A percentile compares a stretch with the other conserved stretches of the same genome.
phyloP scores from a whole-genome alignment of 1,139 yeast species.

The Scheffersomyces illinoinensis region DNA sequence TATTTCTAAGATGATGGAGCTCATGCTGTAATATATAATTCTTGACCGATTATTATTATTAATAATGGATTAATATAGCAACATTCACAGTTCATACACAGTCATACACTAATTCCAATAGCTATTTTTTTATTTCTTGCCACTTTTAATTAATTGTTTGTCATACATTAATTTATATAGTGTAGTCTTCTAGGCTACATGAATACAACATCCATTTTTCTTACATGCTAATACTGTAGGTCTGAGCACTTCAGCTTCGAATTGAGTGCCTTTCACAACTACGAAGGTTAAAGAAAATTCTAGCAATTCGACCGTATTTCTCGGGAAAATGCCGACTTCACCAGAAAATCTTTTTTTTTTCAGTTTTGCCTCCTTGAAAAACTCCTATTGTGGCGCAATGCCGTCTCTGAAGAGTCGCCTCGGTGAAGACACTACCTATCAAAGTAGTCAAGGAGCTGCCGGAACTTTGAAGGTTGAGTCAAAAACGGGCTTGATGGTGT shows the following conservation, averaged over 20 bases:
- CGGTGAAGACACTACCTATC: neutral
- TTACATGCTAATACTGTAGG: neutral
- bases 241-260: neutral
- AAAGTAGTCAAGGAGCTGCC: neutral
- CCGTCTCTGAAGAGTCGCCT: neutral
- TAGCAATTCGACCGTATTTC: neutral
- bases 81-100: slow-evolving; percentile 1
- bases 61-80: neutral
- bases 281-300: no score
- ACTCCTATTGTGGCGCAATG: neutral
- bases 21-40: neutral
- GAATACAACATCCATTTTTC: neutral
- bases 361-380: neutral
- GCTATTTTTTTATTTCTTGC: neutral
- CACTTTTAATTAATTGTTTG: neutral
- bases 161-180: neutral
- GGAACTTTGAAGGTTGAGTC: neutral
- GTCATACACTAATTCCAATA: neutral
- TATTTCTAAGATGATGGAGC: neutral
- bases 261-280: no score
- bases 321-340: neutral
- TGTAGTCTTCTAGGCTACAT: neutral
- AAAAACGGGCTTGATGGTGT: neutral
- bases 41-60: neutral
- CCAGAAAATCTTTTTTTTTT: neutral